These are phyloP conservation scores for Artemisia annua DNA, from an alignment of 129 eudicot species.

Conservation along the genomic window DNA sequence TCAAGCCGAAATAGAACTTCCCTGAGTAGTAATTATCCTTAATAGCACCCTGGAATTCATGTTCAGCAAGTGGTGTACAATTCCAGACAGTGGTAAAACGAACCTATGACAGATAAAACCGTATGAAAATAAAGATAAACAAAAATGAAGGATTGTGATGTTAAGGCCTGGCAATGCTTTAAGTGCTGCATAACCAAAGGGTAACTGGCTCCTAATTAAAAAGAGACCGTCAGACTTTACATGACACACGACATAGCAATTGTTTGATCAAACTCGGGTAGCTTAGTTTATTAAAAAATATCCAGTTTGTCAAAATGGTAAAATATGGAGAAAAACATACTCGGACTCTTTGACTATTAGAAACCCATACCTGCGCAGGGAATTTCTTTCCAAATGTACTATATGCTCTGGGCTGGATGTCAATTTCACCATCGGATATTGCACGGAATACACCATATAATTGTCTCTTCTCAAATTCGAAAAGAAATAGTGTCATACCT, in stretches of 20 bases:
- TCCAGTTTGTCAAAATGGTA: background rate
- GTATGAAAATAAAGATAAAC: constrained; percentile 1
- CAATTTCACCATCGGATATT: constrained; percentile 62
- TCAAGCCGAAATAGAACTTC: constrained; percentile 68
- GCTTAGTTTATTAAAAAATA: no score
- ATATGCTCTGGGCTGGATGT: constrained; percentile 56
- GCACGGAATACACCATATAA: constrained; percentile 81
- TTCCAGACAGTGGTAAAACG: constrained; percentile 48
- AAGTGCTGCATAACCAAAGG: background rate
- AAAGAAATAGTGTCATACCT: constrained; percentile 79
- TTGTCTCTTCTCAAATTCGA: constrained; percentile 60
- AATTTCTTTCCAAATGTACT: constrained; percentile 34
- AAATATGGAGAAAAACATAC: background rate
- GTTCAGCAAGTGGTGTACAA: constrained; percentile 71
- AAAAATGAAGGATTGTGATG: background rate
- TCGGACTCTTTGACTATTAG: background rate
- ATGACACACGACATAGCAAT: constrained; percentile 5
- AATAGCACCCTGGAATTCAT: constrained; percentile 58
- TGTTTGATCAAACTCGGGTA: background rate
- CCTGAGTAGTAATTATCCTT: constrained; percentile 63
- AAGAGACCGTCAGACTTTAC: background rate
- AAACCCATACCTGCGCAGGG: constrained; percentile 79
- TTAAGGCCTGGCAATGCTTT: background rate
- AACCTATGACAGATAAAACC: constrained; percentile 44
- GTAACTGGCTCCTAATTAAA: background rate